Percentiles rank a stretch among this genome's conserved stretches.
These are phyloP conservation scores for Yamadazyma atlantica DNA, from an alignment of 1,139 yeast genomes.

Conservation along the genomic window DNA sequence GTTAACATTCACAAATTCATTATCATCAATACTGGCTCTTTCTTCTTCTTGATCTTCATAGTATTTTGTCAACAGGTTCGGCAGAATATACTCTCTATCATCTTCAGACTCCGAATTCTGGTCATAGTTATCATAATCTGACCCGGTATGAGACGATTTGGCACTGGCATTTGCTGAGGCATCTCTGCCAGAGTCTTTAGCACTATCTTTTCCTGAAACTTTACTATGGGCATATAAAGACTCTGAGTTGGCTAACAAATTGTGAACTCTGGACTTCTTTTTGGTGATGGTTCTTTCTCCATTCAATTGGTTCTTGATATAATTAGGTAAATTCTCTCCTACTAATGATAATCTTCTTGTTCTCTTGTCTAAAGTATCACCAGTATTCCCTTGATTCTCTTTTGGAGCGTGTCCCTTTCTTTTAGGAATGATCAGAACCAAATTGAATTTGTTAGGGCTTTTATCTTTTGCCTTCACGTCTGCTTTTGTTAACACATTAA, in stretches of 20 bases:
- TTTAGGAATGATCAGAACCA: conserved; percentile 14
- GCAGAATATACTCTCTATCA: conserved; percentile 44
- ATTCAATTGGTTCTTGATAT: conserved; percentile 34
- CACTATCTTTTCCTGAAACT: no score
- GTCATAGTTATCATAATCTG: conserved; percentile 13
- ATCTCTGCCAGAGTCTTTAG: no score
- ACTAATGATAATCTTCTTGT: conserved; percentile 35
- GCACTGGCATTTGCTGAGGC: no score
- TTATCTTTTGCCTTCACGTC: conserved; percentile 13
- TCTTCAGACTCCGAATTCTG: conserved; percentile 24
- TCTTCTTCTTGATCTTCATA: conserved; percentile 22
- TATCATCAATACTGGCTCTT: neutral
- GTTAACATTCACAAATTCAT: conserved; percentile 1
- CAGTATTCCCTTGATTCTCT: neutral
- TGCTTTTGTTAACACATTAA: conserved; percentile 36
- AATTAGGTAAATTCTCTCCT: conserved; percentile 39
- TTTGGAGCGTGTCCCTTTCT: conserved; percentile 2
- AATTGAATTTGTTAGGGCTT: conserved; percentile 8
- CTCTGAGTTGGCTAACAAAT: conserved; percentile 38
- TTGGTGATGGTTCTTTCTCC: conserved; percentile 7
- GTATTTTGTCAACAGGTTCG: conserved; percentile 37
- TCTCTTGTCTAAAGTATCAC: conserved; percentile 2
- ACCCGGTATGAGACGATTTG: conserved; percentile 13
- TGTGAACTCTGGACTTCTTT: conserved; percentile 31
- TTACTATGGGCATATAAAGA: conserved; percentile 33